Base-by-base conservation (phyloP, 2,329 filamentous ascomycete species). In the Zasmidium citrigriseum region DNA sequence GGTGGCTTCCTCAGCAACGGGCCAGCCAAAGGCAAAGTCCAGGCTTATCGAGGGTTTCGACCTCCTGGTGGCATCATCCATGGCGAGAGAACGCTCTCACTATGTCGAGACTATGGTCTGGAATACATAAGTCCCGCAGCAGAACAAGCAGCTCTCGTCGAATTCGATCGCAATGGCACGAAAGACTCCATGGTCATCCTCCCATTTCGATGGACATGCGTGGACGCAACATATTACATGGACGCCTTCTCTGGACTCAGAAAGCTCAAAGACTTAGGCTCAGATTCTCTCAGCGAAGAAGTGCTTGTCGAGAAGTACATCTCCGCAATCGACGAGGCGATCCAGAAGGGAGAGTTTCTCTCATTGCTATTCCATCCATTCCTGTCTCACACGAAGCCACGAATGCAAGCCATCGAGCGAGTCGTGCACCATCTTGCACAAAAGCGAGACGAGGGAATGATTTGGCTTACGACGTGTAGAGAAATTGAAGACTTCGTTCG, bases 211-310 rank as follows among this genome's bases (percentile, higher is more conserved):
- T 73, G 71, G 71, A 57, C 58, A 16, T 68, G 60, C 14, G 69
- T 72, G 10, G 71, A 73, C 61, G 71, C 71, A 1, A 71, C 68
- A 54, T 73, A 69, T 58, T 72, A 72, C 51, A 71, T 73, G 70
- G 67, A 69, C 18, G 52, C 61, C 1, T 71, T 71, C 45, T 55
- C 61, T 21, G 65, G 63, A 14, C 52, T 73, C 46, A 62, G 71
- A 23, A 64, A 63, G 55, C 58, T 64, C 49, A 72, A 71, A 50
- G 68, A 64, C 11, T 41, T n/a, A 41, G 34, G 55, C 2, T 23
- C 55, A 5, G 65, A 63, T 44, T 22, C 62, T 4, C 60, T 68
- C 46, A 53, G 52, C 11, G 62, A 67, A 21, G 52, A 62, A 14
- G 55, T 62, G 10, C 54, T 73, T 44, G 64, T 62, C 22, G 29